Evolutionary conservation across 192 early-diverging fungal species (phyloP).

Genomic region (Mortierella alpina): DNA sequence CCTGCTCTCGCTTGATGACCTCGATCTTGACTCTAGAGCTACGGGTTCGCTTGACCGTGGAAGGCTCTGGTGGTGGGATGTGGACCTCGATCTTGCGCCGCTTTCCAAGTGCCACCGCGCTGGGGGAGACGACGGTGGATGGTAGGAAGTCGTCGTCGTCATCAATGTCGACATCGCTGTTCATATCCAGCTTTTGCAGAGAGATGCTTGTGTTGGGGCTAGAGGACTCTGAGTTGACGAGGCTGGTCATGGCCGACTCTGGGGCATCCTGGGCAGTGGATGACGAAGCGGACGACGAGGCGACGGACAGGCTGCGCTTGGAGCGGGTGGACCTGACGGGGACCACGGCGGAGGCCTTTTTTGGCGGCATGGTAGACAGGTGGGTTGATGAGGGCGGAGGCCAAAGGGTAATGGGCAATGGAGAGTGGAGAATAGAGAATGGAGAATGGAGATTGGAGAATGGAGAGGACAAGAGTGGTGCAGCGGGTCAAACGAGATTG

Average conservation of each 20-base stretch:
- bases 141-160: slow-evolving; percentile 35
- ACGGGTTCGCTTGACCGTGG: slow-evolving; percentile 27
- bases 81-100: slow-evolving; percentile 23
- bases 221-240: slow-evolving; percentile 21
- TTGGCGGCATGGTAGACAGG: slow-evolving; percentile 29
- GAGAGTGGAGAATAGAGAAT: no score
- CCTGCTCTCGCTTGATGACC: neutral
- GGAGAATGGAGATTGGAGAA: no score
- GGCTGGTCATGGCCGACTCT: slow-evolving; percentile 17
- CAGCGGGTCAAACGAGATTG: neutral
- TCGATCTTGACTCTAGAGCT: slow-evolving; percentile 24
- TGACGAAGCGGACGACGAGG: neutral
- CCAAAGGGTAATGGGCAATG: neutral
- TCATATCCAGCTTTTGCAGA: slow-evolving; percentile 11
- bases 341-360: slow-evolving; percentile 22
- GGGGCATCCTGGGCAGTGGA: neutral
- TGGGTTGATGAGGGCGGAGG: neutral
- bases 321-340: slow-evolving; percentile 13
- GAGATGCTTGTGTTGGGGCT: slow-evolving; percentile 37
- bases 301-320: slow-evolving; percentile 6
- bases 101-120: slow-evolving; percentile 37
- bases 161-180: slow-evolving; percentile 17
- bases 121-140: slow-evolving; percentile 22
- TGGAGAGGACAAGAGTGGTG: neutral
- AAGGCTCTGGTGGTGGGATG: neutral